A percentile compares a stretch with the other conserved stretches of the same genome.
Conservation (phyloP, 2,329 filamentous ascomycete genomes). For the Apiospora marii region DNA sequence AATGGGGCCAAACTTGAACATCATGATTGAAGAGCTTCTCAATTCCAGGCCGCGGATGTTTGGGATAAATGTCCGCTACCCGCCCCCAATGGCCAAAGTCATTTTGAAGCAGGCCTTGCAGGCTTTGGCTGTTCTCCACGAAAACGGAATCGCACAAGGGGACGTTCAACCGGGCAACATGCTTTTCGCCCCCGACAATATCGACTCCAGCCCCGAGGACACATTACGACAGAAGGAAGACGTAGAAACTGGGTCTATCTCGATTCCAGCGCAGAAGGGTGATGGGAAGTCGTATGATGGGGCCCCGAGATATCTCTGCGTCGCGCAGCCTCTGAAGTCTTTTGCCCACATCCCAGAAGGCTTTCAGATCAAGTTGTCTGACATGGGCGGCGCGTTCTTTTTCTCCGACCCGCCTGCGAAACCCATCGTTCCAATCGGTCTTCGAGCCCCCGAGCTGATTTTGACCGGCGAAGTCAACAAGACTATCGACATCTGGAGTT, state of each 20-base stretch:
- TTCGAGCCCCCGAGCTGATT: conserved; percentile 41
- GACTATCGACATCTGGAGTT: conserved; percentile 42
- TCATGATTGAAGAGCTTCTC: conserved; percentile 45
- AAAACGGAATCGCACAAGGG: conserved; percentile 49
- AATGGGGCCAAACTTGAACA: conserved; percentile 49
- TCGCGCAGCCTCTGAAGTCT: conserved; percentile 37
- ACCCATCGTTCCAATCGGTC: conserved; percentile 35
- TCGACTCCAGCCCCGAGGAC: conserved; percentile 37
- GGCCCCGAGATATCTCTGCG: conserved; percentile 42
- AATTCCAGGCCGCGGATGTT: conserved; percentile 39
- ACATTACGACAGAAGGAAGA: conserved; percentile 38
- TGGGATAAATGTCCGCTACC: conserved; percentile 45
- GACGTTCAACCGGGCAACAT: conserved; percentile 49
- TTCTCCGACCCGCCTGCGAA: conserved; percentile 37
- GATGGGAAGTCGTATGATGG: conserved; percentile 41
- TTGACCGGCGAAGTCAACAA: conserved; percentile 35
- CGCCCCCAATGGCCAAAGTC: conserved; percentile 48
- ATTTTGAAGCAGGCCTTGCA: conserved; percentile 50
- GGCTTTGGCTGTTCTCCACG: conserved; percentile 48
- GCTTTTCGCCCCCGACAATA: conserved; percentile 43
- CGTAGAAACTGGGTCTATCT: conserved; percentile 33
- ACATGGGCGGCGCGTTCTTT: conserved; percentile 42
- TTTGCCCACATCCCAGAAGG: conserved; percentile 34
- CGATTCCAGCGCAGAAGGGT: conserved; percentile 38
- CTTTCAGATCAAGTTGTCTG: conserved; percentile 42